Percentiles rank a stretch among this genome's conserved stretches.
These are phyloP conservation scores for Roridomyces roridus DNA, from an alignment of 768 basidiomycete species.

Conservation along the genomic window DNA sequence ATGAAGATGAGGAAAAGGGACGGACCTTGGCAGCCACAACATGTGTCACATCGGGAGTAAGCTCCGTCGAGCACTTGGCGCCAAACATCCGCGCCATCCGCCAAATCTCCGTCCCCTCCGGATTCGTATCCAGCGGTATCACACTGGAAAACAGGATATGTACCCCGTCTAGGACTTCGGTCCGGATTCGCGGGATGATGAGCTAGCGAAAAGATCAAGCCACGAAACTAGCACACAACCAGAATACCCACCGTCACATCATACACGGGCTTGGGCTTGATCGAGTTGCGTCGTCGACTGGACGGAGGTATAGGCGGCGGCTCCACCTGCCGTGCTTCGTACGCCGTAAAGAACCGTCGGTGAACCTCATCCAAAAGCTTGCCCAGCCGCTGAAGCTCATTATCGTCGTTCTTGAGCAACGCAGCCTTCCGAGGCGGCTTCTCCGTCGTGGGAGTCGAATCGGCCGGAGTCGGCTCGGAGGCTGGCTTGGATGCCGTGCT, in stretches of 20 bases:
- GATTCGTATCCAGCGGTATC: slow-evolving; percentile 85
- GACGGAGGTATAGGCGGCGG: slow-evolving; percentile 33
- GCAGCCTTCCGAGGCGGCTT: slow-evolving; percentile 65
- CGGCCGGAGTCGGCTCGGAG: slow-evolving; percentile 23
- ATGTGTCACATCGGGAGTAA: slow-evolving; percentile 77
- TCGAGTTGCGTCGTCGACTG: slow-evolving; percentile 33
- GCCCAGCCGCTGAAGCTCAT: slow-evolving; percentile 79
- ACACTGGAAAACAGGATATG: slow-evolving; percentile 94
- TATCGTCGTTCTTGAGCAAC: slow-evolving; percentile 86
- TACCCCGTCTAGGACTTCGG: slow-evolving; percentile 80
- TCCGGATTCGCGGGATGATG: no score
- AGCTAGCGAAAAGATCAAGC: no score
- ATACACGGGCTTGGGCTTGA: slow-evolving; percentile 43
- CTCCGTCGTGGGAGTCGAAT: slow-evolving; percentile 36
- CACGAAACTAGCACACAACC: no score
- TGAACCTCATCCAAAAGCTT: slow-evolving; percentile 84
- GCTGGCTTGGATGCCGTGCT: slow-evolving; percentile 18
- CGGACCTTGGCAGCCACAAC: slow-evolving; percentile 89
- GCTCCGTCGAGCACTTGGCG: slow-evolving; percentile 76
- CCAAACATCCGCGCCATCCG: slow-evolving; percentile 87
- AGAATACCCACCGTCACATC: slow-evolving; percentile 93
- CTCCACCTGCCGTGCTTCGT: slow-evolving; percentile 31
- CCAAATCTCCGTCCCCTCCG: slow-evolving; percentile 87
- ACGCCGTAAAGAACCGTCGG: slow-evolving; percentile 72
- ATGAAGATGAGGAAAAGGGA: no score